A percentile compares a stretch with the other conserved stretches of the same genome.
Conservation (phyloP, 2,329 filamentous ascomycete species). For the Cryphonectria carpinicola region DNA sequence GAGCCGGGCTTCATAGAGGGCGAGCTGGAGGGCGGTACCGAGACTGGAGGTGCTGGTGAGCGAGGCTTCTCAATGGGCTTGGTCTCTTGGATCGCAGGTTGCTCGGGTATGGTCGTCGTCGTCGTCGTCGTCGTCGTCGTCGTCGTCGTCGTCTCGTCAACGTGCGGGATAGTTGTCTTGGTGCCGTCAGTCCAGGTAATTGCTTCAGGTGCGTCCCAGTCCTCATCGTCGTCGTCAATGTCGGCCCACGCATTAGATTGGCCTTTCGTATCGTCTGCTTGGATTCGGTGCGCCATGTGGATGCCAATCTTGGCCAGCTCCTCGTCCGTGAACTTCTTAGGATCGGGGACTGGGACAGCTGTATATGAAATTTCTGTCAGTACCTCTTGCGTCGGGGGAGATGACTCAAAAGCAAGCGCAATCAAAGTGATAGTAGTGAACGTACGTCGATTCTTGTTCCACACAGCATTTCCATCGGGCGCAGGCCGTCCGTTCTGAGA, state of each 20-base stretch:
- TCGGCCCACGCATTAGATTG: slow-evolving; percentile 76
- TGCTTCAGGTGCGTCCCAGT: slow-evolving; percentile 83
- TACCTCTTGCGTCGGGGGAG: neutral
- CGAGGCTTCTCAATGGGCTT: slow-evolving; percentile 47
- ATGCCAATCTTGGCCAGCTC: slow-evolving; percentile 87
- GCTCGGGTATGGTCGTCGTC: slow-evolving; percentile 30
- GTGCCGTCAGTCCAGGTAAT: slow-evolving; percentile 90
- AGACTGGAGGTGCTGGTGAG: slow-evolving; percentile 41
- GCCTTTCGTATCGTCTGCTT: slow-evolving; percentile 73
- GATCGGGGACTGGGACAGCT: slow-evolving; percentile 69
- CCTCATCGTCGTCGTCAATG: slow-evolving; percentile 80
- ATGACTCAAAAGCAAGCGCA: neutral
- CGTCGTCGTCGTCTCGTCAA: slow-evolving; percentile 53
- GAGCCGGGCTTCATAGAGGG: slow-evolving; percentile 50
- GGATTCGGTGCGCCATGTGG: slow-evolving; percentile 78
- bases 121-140: slow-evolving; percentile 53
- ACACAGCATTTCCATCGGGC: slow-evolving; percentile 75
- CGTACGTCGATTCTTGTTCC: slow-evolving; percentile 88
- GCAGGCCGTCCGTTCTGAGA: slow-evolving; percentile 50
- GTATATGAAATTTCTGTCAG: slow-evolving; percentile 30
- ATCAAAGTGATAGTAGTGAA: slow-evolving; percentile 28
- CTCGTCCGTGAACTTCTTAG: slow-evolving; percentile 84
- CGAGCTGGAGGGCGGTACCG: slow-evolving; percentile 42
- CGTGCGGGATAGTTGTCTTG: slow-evolving; percentile 73
- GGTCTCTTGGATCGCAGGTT: slow-evolving; percentile 32